Percentiles rank a stretch among this genome's conserved stretches.
Conservation (phyloP, 208 protist species). For the Trypanosomatidae sp. region DNA sequence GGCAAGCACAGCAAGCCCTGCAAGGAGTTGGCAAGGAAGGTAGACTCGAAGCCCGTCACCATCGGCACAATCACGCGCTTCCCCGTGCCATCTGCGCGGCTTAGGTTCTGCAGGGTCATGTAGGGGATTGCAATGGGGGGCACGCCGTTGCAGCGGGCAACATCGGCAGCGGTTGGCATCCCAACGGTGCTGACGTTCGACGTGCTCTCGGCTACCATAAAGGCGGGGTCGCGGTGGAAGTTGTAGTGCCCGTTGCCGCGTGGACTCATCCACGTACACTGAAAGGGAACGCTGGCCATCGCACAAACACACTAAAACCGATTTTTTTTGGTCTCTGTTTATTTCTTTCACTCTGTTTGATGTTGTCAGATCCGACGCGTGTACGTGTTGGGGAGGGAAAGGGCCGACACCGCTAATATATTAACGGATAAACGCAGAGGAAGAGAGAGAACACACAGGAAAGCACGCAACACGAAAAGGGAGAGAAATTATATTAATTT, state of each 20-base stretch:
- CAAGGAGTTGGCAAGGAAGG: slow-evolving; percentile 47
- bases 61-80: slow-evolving; percentile 58
- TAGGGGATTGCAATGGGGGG: slow-evolving; percentile 38
- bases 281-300: background rate
- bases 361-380: too few species aligned
- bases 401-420: too few species aligned
- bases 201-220: slow-evolving; percentile 7
- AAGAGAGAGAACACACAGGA: too few species aligned
- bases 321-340: too few species aligned
- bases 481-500: too few species aligned
- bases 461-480: too few species aligned
- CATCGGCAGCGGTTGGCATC: background rate
- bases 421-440: too few species aligned
- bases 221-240: slow-evolving; percentile 14
- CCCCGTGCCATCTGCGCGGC: slow-evolving; percentile 3
- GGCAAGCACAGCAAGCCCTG: slow-evolving; percentile 51
- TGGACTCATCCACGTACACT: background rate
- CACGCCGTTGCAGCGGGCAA: background rate
- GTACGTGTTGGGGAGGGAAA: too few species aligned
- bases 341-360: too few species aligned
- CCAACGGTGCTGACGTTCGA: background rate
- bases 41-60: slow-evolving; percentile 35
- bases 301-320: too few species aligned
- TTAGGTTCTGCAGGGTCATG: slow-evolving; percentile 33
- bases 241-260: slow-evolving; percentile 9